phyloP scores from a whole-genome alignment of 768 basidiomycete species.

The Auriculariales sp. region DNA sequence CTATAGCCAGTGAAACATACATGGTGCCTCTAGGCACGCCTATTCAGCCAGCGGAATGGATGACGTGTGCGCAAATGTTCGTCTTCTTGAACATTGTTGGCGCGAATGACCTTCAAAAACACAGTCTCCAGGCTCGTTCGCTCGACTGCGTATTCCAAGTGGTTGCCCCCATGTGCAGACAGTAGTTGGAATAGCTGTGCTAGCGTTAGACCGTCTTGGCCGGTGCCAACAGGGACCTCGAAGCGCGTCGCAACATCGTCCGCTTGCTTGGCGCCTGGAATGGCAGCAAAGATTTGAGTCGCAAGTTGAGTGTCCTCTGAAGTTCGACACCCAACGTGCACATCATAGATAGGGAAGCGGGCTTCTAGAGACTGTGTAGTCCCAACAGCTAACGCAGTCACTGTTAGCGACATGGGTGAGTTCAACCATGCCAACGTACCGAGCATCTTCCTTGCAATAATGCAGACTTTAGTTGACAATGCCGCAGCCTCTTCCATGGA shows the following conservation, averaged over 20 bases:
- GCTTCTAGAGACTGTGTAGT: constrained; percentile 46
- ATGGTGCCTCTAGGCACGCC: too few relatives aligned
- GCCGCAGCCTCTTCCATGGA: constrained; percentile 80
- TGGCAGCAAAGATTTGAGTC: constrained; percentile 42
- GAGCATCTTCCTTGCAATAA: constrained; percentile 55
- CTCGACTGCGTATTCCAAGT: constrained; percentile 61
- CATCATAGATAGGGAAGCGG: constrained; percentile 61
- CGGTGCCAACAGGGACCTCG: constrained; percentile 43
- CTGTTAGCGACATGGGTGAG: too few relatives aligned
- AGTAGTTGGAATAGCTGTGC: constrained; percentile 44
- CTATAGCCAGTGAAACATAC: too few relatives aligned
- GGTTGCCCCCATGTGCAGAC: constrained; percentile 25
- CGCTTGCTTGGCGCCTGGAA: constrained; percentile 48
- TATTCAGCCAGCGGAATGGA: too few relatives aligned
- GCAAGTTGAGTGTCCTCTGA: constrained; percentile 44
- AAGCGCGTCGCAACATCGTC: constrained; percentile 67
- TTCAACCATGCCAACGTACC: constrained; percentile 24
- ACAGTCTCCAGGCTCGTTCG: constrained; percentile 56
- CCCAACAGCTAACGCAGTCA: constrained; percentile 51
- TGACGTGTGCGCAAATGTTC: too few relatives aligned
- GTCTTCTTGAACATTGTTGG: constrained; percentile 41
- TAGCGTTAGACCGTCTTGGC: constrained; percentile 29
- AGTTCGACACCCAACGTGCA: constrained; percentile 56
- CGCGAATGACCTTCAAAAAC: constrained; percentile 55
- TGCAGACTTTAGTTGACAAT: constrained; percentile 61